Evolutionary conservation across 148 eudicot genomes (phyloP).

Genomic region (Chenopodium suecicum): DNA sequence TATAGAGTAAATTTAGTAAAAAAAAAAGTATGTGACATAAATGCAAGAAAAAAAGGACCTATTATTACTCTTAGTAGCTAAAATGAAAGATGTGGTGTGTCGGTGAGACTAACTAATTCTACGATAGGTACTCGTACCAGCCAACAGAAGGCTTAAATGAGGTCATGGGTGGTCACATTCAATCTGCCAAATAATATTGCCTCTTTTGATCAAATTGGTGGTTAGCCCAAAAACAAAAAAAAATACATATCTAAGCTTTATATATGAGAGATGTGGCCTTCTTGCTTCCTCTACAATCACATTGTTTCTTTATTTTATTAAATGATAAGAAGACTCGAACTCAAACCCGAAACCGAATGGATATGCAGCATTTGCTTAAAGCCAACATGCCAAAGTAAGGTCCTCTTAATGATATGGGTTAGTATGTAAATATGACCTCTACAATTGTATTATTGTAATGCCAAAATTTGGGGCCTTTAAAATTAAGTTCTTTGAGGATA

Average conservation of each 20-base stretch:
- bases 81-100: conserved; percentile 31
- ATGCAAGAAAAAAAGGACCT: conserved; percentile 11
- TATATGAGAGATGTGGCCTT: background rate
- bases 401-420: no score
- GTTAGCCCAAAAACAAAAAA: background rate
- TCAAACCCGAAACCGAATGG: no score
- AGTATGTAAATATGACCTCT: background rate
- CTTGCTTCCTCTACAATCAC: background rate
- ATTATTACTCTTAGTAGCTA: conserved; percentile 4
- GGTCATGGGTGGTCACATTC: conserved; percentile 19
- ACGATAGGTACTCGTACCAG: conserved; percentile 8
- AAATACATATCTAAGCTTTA: background rate
- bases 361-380: no score
- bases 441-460: background rate
- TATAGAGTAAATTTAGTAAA: background rate
- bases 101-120: conserved; percentile 33
- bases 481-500: background rate
- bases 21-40: conserved; percentile 10
- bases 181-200: conserved; percentile 6
- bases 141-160: conserved; percentile 21
- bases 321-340: no score
- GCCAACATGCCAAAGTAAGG: no score
- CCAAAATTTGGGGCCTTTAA: background rate
- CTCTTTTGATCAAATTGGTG: background rate
- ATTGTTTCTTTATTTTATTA: no score